These are phyloP conservation scores for Coniochaeta sp. DNA, from an alignment of 2,329 filamentous ascomycete species.

Conservation along the genomic window DNA sequence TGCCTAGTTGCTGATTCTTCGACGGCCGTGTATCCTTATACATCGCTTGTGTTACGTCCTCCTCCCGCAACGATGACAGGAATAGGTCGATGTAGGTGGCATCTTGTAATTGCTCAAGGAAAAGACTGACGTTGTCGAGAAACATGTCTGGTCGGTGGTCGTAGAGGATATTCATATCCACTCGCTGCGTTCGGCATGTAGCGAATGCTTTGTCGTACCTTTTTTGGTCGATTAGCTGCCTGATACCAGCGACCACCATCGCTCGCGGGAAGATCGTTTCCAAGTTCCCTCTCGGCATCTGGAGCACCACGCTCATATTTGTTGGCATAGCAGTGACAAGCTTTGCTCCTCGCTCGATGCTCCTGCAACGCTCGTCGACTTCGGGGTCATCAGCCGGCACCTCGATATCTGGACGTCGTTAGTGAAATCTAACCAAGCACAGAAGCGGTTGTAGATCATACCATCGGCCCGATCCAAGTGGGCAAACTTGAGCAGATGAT, in stretches of 20 bases:
- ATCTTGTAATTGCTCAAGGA: conserved; percentile 78
- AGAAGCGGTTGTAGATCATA: conserved; percentile 26
- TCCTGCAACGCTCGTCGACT: conserved; percentile 84
- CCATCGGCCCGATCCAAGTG: conserved; percentile 64
- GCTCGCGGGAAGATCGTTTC: conserved; percentile 93
- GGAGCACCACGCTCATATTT: conserved; percentile 75
- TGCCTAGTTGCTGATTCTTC: conserved; percentile 13
- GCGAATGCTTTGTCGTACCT: conserved; percentile 80
- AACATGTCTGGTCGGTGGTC: conserved; percentile 89
- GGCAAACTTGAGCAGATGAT: conserved; percentile 89
- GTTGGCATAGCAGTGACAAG: conserved; percentile 87
- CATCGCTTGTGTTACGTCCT: conserved; percentile 89
- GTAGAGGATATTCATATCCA: conserved; percentile 96
- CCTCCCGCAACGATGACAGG: conserved; percentile 76
- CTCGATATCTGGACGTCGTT: conserved; percentile 54
- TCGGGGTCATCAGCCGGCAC: conserved; percentile 84
- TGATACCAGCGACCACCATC: conserved; percentile 84
- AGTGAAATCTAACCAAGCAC: neutral
- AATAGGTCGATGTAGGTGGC: conserved; percentile 84
- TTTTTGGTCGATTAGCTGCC: conserved; percentile 69
- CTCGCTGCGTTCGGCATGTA: conserved; percentile 83
- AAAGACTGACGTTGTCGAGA: conserved; percentile 63
- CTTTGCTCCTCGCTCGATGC: conserved; percentile 80
- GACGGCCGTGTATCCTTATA: conserved; percentile 74
- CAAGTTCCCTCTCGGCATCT: conserved; percentile 93